Base-by-base conservation (phyloP, 352 stramenopile genomes). In the Phytophthora boehmeriae region DNA sequence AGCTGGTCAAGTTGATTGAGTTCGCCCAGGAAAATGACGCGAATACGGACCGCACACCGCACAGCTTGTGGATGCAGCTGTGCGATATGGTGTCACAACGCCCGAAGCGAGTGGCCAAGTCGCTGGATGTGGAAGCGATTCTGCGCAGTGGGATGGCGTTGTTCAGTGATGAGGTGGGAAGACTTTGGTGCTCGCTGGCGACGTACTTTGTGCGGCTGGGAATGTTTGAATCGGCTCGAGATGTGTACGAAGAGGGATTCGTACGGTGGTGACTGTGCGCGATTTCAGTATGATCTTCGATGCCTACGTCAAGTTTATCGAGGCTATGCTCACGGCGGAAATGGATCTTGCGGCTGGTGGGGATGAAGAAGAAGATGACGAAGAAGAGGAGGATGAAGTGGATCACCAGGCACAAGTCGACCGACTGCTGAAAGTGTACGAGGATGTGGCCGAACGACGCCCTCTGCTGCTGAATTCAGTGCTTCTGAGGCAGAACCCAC, bases 271-370 rank as follows among this genome's bases (percentile, higher is more conserved):
- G 45, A 93, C 83, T 0, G 85, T 94, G 39, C 91, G 97, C 9
- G 98, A 99, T 80, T 99, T 99, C 64, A 98, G 91, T 61, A 92
- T 99, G 71, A 90, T 99, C 23, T 99, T 99, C 56, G 98, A 99
- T 73, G 95, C 97, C 2, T 99, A 99, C 71, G 82, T 98, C 19
- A 93, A 98, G 76, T 99, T 99, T 74, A 95, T 99, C 75, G 97
- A 99, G 75, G 93, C 88, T 19, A 92, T 99, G 64, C 78, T 99
- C 14, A 97, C 92, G 11, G 95, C 96, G 13, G 96, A 98, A 66
- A 98, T 99, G 90, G 85, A 97, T 55, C 64, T 97, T 17, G 71
- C 67, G 17, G 59, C 58, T 62, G 62, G 60, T 46, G 63, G 47
- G 8, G 54, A 78, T 36, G 48, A 66, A 25, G 66, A 71, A 2